Conservation (phyloP, 2,329 filamentous ascomycete genomes). For the Alternaria angustiovoidea region DNA sequence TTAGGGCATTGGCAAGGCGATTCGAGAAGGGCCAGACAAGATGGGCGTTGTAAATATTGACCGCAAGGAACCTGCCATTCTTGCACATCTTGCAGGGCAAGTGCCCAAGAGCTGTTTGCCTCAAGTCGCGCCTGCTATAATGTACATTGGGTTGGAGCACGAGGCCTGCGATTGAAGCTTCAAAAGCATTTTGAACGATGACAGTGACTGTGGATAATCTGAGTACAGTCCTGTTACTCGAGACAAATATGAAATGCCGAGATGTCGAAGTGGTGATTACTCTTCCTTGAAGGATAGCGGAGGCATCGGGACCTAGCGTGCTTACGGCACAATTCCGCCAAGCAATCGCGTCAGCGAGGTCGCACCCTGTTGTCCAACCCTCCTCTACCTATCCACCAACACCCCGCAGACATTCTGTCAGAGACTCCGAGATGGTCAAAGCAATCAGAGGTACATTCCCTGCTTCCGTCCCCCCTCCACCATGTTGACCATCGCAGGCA, state of each 20-base stretch:
- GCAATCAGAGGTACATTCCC: conserved; percentile 61
- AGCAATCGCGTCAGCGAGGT: conserved; percentile 23
- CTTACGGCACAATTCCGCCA: conserved; percentile 16
- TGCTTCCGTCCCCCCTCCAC: background rate
- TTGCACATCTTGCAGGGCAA: background rate
- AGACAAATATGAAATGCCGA: background rate
- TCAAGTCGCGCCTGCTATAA: background rate
- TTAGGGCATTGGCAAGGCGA: background rate
- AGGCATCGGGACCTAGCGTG: background rate
- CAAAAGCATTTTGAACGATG: background rate
- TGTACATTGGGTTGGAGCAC: background rate
- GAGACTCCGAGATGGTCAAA: conserved; percentile 60
- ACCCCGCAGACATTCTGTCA: conserved; percentile 11
- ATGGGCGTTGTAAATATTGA: background rate
- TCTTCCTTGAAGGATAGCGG: background rate
- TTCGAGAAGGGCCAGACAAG: background rate
- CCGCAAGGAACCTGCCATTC: background rate
- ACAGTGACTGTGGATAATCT: background rate
- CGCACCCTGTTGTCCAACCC: conserved; percentile 38
- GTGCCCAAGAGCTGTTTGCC: background rate
- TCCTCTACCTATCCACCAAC: conserved; percentile 8
- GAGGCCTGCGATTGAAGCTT: background rate
- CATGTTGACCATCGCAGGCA: conserved; percentile 57
- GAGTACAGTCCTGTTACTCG: too few relatives aligned
- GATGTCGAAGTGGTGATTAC: background rate